These are phyloP conservation scores for Cercospora janseana DNA, from an alignment of 2,329 filamentous ascomycete species.

Conservation along the genomic window DNA sequence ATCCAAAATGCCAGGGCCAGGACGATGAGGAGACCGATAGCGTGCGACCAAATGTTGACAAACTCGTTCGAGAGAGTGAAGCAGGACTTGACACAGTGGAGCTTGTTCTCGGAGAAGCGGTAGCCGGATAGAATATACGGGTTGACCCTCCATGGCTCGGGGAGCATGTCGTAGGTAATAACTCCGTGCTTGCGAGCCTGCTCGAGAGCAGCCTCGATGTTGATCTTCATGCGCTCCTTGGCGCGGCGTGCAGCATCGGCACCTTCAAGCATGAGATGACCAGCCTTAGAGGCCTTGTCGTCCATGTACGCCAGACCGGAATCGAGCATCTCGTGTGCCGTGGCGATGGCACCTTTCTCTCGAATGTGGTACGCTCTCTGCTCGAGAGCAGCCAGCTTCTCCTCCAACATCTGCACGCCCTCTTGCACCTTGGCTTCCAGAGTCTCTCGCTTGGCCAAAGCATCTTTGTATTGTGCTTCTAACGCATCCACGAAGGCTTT, in stretches of 20 bases:
- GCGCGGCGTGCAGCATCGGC: conserved; percentile 80
- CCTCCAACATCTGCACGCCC: conserved; percentile 81
- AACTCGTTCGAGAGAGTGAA: conserved; percentile 81
- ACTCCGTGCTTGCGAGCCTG: conserved; percentile 77
- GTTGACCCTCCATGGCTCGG: conserved; percentile 89
- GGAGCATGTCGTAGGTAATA: conserved; percentile 85
- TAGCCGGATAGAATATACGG: conserved; percentile 90
- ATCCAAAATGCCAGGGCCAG: conserved; percentile 91
- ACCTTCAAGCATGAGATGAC: conserved; percentile 74
- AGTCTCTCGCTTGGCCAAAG: conserved; percentile 77
- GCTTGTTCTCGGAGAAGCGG: conserved; percentile 86
- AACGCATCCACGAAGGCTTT: conserved; percentile 90
- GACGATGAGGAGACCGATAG: conserved; percentile 82
- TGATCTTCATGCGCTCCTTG: conserved; percentile 57
- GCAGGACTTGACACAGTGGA: conserved; percentile 81
- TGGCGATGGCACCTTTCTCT: conserved; percentile 71
- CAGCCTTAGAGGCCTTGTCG: conserved; percentile 70
- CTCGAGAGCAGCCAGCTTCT: conserved; percentile 83
- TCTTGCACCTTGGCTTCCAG: conserved; percentile 89
- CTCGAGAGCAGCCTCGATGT: conserved; percentile 80
- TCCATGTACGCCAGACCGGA: conserved; percentile 79
- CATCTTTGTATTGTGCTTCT: conserved; percentile 83
- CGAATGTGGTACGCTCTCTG: conserved; percentile 73
- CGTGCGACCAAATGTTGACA: conserved; percentile 97
- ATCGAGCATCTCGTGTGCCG: conserved; percentile 70